Evolutionary conservation across 495 filamentous ascomycete genomes (phyloP), one percentile per base, ranked within the genome.

Genomic region (Hypoxylon crocopeplum): DNA sequence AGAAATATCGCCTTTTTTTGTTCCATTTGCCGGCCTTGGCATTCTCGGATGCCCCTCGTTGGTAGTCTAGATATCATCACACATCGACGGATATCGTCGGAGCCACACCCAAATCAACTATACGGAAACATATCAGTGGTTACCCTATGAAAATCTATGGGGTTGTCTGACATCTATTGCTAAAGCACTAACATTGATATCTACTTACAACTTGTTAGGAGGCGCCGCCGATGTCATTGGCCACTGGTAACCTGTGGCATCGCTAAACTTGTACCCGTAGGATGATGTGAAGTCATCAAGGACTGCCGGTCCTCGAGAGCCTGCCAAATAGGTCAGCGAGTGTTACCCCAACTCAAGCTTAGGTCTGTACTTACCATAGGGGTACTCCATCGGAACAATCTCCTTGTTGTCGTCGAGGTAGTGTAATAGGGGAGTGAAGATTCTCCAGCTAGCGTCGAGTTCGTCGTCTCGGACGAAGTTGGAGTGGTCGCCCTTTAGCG

Each of bases 391-490:
- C 22, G 95, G 95, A 58, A 96, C 89, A 49, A 99, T 98, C 77
- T 99, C 95, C 80, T 94, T 93, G 79, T 97, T 97, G 71, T 94
- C 91, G 66, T 99, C 95, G 29, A 99, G 82, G 77, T 99, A 99
- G 77, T 98, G 95, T 67, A 99, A 80, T 32, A 99, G 85, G 49
- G 95, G 95, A 5, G 91, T 93, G 79, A 99, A 99, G 73, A 99
- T 95, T 71, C 92, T 91, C 95, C 95, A 99, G 80, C 89, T 93
- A 48, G 95, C 92, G 69, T 99, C 95, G 15, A 99, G 81, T 77
- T 99, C 95, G 70, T 99, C 95, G 68, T 99, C 95, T 78, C 95
- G 87, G 56, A 99, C 95, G 76, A 99, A 99, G 86, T 99, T 99
- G 75, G 93, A 97, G 82, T 98, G 95, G 74, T 99, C 95, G 50